Evolutionary conservation across 2,329 filamentous ascomycete genomes (phyloP).

Genomic region (Cytospora leucostoma): DNA sequence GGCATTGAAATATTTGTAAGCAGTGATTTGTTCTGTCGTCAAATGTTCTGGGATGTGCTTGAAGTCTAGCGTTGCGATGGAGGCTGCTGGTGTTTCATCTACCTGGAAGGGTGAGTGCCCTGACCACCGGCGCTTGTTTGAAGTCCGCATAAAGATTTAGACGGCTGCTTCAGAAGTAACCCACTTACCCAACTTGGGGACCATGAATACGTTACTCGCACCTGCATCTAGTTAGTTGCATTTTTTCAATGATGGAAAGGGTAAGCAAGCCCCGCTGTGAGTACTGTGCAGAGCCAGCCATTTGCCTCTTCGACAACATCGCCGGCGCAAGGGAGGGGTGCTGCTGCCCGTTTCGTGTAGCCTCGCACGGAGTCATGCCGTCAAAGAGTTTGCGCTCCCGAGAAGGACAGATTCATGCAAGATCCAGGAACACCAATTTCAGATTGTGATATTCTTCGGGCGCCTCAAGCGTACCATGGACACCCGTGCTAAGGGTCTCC

Average conservation of each 20-base stretch:
- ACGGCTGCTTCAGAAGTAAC: slow-evolving; percentile 13
- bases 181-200: slow-evolving; percentile 14
- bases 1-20: slow-evolving; percentile 3
- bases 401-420: slow-evolving; percentile 21
- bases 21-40: slow-evolving; percentile 13
- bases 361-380: background rate
- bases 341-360: slow-evolving; percentile 3
- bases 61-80: slow-evolving; percentile 18
- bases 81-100: slow-evolving; percentile 29
- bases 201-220: slow-evolving; percentile 2
- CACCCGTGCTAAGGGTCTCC: slow-evolving; percentile 6
- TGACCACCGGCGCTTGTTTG: slow-evolving; percentile 24
- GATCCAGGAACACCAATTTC: slow-evolving; percentile 23
- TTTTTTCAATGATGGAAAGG: slow-evolving; percentile 15
- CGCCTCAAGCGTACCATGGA: slow-evolving; percentile 1
- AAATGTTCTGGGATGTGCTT: slow-evolving; percentile 12
- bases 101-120: slow-evolving; percentile 25
- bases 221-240: slow-evolving; percentile 12
- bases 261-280: background rate
- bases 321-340: background rate
- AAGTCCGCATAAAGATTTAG: slow-evolving; percentile 13
- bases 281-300: background rate
- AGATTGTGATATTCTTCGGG: slow-evolving; percentile 7
- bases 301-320: background rate
- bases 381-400: background rate